These are phyloP conservation scores for Clonostachys byssicola DNA, from an alignment of 2,329 filamentous ascomycete species.

Conservation along the genomic window DNA sequence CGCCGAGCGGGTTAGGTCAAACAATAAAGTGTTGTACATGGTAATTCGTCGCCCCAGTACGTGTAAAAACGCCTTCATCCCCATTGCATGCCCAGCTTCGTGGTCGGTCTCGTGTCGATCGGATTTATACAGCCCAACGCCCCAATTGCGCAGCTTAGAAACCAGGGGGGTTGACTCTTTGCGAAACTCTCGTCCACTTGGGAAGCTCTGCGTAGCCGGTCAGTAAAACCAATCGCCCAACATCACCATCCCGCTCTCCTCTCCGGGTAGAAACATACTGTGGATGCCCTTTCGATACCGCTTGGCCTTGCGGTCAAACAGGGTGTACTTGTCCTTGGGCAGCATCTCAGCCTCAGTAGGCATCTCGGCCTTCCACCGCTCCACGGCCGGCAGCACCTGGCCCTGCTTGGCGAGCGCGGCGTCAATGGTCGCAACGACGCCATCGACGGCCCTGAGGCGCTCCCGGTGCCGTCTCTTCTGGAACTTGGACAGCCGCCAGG, in stretches of 20 bases:
- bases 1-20: neutral
- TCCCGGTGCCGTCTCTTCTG: constrained; percentile 86
- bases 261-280: constrained; percentile 60
- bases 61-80: no score
- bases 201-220: constrained; percentile 56
- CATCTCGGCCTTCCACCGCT: constrained; percentile 95
- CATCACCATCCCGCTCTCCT: neutral
- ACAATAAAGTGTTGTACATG: neutral
- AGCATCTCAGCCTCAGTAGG: constrained; percentile 94
- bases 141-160: constrained; percentile 52
- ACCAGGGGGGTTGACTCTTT: constrained; percentile 89
- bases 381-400: constrained; percentile 69
- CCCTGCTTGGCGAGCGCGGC: constrained; percentile 72
- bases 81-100: no score
- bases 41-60: neutral
- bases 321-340: constrained; percentile 93
- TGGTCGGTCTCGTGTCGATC: neutral
- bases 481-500: constrained; percentile 88
- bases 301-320: constrained; percentile 96
- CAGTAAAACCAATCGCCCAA: neutral
- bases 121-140: neutral
- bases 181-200: constrained; percentile 94
- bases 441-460: constrained; percentile 80
- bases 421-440: constrained; percentile 79
- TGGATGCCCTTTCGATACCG: constrained; percentile 95